Evolutionary conservation across 495 filamentous ascomycete species (phyloP), one percentile per base, ranked within the genome.

Genomic region (Daldinia childiae): DNA sequence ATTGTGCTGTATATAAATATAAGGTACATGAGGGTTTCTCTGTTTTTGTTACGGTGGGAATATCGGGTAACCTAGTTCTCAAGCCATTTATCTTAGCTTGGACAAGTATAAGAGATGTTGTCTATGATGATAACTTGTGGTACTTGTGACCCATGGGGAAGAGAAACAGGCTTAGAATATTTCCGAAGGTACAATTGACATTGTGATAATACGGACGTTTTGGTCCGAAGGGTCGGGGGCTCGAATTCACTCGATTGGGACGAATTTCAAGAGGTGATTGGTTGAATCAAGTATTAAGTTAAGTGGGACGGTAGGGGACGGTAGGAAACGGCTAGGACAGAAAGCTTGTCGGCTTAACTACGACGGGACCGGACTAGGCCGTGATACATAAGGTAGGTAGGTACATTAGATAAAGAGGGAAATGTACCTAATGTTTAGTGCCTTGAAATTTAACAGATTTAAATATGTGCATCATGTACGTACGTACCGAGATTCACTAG

Each of bases 121-220:
- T 3, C 14, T 14, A 36, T 14, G 11, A 14, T 14, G 14, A 36
- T 36, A 9, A 32, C 30, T 34, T 34, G 30, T 11, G 8, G 9
- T 34, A 34, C 30, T 1, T 11, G 29, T 8, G 29, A 30, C 4
- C 29, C 1, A 11, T 9, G 32, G 9, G 32, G 9, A 34, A 34
- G 9, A 32, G 8, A 32, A 32, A 32, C 8, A 32, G 30, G 30
- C 30, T 30, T 30, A 8, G 29, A 30, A 30, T 30, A 7, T 3
- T 30, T 0, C 6, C n/a, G n/a, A 1, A 30, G 11, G 32, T 34
- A 45, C 6, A 8, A 21, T 48, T 48, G 7, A 21, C 19, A 17
- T 48, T 48, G 19, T 19, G 8, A n/a, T 11, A 39, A 62, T 51
- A 62, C 62, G 65, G 65, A 68, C 38, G 12, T 56, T 62, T 57